Evolutionary conservation across 208 protist species (phyloP).

Genomic region (Acanthamoeba sp.): DNA sequence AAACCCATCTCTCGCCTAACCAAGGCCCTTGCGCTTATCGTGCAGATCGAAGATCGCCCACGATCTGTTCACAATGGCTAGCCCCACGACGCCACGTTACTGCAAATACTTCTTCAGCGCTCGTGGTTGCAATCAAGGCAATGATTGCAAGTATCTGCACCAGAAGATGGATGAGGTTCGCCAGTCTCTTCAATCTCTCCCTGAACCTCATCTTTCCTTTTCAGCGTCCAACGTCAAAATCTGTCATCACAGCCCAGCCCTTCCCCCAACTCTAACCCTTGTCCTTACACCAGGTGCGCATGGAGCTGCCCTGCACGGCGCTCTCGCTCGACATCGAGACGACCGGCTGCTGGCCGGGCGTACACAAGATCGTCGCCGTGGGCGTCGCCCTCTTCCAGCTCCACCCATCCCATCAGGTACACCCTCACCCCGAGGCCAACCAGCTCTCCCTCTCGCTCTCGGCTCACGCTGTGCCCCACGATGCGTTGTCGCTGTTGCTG

Average conservation of each 20-base stretch:
- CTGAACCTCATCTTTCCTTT: too few relatives aligned
- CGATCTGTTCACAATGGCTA: background rate
- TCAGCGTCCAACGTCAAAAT: too few relatives aligned
- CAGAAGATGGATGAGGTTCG: background rate
- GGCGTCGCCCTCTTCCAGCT: constrained; percentile 12
- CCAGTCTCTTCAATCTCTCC: too few relatives aligned
- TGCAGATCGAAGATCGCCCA: background rate
- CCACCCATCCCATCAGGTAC: background rate
- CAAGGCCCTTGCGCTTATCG: background rate
- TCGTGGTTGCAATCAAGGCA: constrained; percentile 14
- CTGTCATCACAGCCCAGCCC: too few relatives aligned
- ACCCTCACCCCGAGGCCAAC: too few relatives aligned
- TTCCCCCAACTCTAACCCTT: too few relatives aligned
- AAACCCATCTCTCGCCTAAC: too few relatives aligned
- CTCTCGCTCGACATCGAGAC: background rate
- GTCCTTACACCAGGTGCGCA: background rate
- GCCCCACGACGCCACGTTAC: background rate
- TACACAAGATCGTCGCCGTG: constrained; percentile 35
- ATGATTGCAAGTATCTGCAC: constrained; percentile 35
- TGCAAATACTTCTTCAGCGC: constrained; percentile 50
- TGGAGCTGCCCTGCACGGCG: background rate
- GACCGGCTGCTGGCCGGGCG: constrained; percentile 4
- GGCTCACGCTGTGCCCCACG: too few relatives aligned
- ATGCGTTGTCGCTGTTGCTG: background rate
- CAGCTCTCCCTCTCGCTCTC: too few relatives aligned